Percentiles rank a stretch among this genome's conserved stretches.
Conservation (phyloP, 2,329 filamentous ascomycete genomes). For the Exophiala sideris region DNA sequence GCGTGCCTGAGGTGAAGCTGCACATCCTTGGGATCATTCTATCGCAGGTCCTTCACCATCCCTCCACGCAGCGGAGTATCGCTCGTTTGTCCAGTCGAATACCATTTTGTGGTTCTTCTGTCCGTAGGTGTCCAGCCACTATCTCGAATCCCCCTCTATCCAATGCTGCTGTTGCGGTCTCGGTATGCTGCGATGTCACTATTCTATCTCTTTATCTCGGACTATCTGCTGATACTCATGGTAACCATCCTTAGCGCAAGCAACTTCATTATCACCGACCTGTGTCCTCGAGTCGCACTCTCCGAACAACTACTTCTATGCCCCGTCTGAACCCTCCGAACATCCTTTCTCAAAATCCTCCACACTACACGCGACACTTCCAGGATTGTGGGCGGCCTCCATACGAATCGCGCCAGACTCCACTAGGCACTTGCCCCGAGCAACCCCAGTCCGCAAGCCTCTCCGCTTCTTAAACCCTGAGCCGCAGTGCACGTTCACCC, state of each 20-base stretch:
- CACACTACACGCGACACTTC: constrained; percentile 17
- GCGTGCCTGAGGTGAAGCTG: no score
- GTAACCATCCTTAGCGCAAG: constrained; percentile 19
- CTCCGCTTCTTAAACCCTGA: constrained; percentile 13
- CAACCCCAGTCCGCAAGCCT: constrained; percentile 1
- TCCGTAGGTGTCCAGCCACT: neutral
- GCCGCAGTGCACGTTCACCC: constrained; percentile 9
- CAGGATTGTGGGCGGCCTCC: neutral
- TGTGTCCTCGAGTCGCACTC: neutral
- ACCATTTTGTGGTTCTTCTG: no score
- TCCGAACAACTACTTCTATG: constrained; percentile 7
- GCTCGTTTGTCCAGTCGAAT: no score
- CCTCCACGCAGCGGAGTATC: neutral
- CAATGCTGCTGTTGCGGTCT: constrained; percentile 17
- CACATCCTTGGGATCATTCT: no score
- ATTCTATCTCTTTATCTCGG: constrained; percentile 22
- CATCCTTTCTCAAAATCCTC: constrained; percentile 3
- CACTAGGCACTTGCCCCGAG: constrained; percentile 20
- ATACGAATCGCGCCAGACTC: constrained; percentile 5
- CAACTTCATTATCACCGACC: constrained; percentile 6
- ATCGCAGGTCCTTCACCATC: neutral
- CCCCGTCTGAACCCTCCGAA: neutral
- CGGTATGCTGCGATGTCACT: constrained; percentile 21
- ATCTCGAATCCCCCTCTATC: constrained; percentile 2
- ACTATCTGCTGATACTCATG: constrained; percentile 19